Base-by-base conservation (phyloP, 108 stramenopile genomes). In the Skeletonema menzelii region DNA sequence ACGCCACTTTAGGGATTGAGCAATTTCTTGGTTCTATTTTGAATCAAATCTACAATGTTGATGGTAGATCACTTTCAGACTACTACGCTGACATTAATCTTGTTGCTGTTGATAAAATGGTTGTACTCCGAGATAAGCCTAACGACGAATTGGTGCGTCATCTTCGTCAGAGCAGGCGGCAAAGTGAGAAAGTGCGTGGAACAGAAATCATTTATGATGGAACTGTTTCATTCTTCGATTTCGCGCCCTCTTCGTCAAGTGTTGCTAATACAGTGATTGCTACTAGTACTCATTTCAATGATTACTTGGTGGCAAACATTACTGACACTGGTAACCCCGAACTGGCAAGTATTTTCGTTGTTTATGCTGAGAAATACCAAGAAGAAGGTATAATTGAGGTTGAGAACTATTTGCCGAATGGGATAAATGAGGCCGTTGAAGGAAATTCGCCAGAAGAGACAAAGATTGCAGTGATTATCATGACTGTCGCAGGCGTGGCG, bases 241-340 rank as follows among this genome's bases (percentile, higher is more conserved):
- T 15, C 8, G 40, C 69, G 1, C 69, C 69, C 12, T 30, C 69
- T 20, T 38, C 59, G 11, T 53, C 34, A 17, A 5, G 69, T 24
- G 5, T 75, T 7, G 34, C 57, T 26, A 30, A 67, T n/a, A 32
- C 38, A 10, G 19, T 75, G 20, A 32, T 65, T 44, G 56, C 46
- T 26, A 47, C 61, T 40, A 57, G 65, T 30, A 37, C 59, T 34
- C 42, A 34, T 26, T 53, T 49, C 49, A 75, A 67, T 44, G 32
- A 75, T 58, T 57, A 75, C 15, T 31, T 75, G 3, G 74, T 75
- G 32, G 53, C 66, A 14, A 49, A 67, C 27, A 67, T 75, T 22
- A 59, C 56, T 42, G 57, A 12, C 19, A 67, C 65, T 38, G 66
- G 66, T 0, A 32, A 75, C 11, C 15, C 40, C 27, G 74, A 75